Evolutionary conservation across 352 stramenopile genomes (phyloP).

Genomic region (Globisporangium carolinianum): DNA sequence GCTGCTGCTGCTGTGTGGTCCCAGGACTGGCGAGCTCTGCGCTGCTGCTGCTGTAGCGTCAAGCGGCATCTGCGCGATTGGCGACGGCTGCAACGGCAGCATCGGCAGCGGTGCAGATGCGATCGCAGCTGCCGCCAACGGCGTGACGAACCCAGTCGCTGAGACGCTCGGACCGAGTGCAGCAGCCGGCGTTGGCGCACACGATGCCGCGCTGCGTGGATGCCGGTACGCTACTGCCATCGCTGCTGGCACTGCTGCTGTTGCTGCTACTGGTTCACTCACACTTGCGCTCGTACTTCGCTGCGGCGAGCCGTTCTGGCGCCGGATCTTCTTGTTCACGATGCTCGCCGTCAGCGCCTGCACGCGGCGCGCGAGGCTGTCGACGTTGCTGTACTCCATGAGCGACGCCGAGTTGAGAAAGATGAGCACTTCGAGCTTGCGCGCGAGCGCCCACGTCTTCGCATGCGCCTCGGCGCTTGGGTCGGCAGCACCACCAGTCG

Average conservation of each 20-base stretch:
- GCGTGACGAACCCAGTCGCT: background rate
- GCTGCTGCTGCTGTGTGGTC: background rate
- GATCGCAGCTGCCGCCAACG: background rate
- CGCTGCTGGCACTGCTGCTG: background rate
- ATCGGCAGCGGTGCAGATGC: background rate
- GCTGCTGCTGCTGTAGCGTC: background rate
- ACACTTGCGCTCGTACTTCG: background rate
- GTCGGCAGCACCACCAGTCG: background rate
- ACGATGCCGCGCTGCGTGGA: background rate
- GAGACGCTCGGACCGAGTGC: background rate
- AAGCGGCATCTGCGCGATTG: background rate
- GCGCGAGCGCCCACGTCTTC: conserved; percentile 66
- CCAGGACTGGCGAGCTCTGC: conserved; percentile 3
- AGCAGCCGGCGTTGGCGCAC: background rate
- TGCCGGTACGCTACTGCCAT: background rate
- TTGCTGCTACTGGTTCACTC: no score
- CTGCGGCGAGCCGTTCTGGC: conserved; percentile 16
- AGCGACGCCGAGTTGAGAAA: conserved; percentile 80
- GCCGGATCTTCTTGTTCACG: conserved; percentile 82
- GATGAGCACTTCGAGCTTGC: conserved; percentile 79
- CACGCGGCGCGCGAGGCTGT: conserved; percentile 70
- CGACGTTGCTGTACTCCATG: conserved; percentile 74
- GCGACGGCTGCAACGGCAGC: background rate
- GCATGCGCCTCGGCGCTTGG: conserved; percentile 14
- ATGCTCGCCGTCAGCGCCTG: conserved; percentile 75